These are phyloP conservation scores for Hymenochaete sp. DNA, from an alignment of 1,284 basidiomycete genomes.

Conservation along the genomic window DNA sequence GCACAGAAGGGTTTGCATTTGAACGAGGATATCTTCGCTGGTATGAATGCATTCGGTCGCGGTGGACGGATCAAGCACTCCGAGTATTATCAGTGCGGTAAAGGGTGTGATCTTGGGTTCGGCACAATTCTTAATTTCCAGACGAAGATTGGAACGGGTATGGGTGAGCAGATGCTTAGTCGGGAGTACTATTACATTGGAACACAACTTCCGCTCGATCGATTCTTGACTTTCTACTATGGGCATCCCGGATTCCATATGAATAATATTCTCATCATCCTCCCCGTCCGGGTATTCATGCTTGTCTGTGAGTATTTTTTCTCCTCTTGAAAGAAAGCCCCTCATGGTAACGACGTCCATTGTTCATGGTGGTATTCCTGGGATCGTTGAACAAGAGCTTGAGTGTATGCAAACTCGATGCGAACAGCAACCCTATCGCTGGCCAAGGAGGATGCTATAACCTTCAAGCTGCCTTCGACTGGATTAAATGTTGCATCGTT, in stretches of 20 bases:
- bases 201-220: conserved; percentile 95
- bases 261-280: conserved; percentile 98
- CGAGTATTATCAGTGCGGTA: conserved; percentile 98
- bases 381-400: conserved; percentile 92
- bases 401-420: conserved; percentile 77
- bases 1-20: conserved; percentile 98
- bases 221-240: conserved; percentile 99
- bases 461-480: conserved; percentile 88
- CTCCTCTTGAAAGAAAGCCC: conserved; percentile 16
- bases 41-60: conserved; percentile 98
- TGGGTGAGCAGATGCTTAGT: conserved; percentile 99
- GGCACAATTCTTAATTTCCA: conserved; percentile 99
- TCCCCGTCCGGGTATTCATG: conserved; percentile 95
- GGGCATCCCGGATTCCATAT: conserved; percentile 99
- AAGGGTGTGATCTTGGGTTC: conserved; percentile 98
- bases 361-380: conserved; percentile 84
- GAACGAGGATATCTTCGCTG: conserved; percentile 99
- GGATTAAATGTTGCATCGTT: conserved; percentile 92
- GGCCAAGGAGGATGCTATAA: conserved; percentile 90
- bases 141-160: conserved; percentile 99
- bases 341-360: conserved; percentile 13
- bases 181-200: conserved; percentile 99
- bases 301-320: conserved; percentile 55
- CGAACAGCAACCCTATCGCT: conserved; percentile 66
- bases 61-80: conserved; percentile 99